Base-by-base conservation (phyloP, 176 grass and related monocot genomes). In the Carex parvula region DNA sequence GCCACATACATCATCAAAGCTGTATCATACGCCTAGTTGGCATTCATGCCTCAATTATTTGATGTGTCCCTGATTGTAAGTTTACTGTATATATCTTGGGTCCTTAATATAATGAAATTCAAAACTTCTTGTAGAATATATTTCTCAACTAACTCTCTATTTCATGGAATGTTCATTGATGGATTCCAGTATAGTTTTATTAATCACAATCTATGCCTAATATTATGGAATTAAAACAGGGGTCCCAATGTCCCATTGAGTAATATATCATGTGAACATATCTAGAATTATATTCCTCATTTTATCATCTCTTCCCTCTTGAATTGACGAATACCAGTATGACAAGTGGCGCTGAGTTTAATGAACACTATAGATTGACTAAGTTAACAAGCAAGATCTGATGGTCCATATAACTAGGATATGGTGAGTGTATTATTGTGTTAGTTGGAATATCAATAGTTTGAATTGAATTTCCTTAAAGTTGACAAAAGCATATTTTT, bases 11-110 rank as follows among this genome's bases (percentile, higher is more conserved):
- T 54, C 71, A 75, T 5, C 3, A 24, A 54, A 29, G 30, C 6
- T 75, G 71, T 75, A 52, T 13, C 46, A 75, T 57, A 73, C n/a
- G 2, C 13, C 42, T 46, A 44, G 5, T 24, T 21, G 42, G 16
- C 37, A 4, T 24, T 32, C 73, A 78, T 55, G 5, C 52, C 48
- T 78, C 73, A 57, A 78, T 78, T 78, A 78, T 78, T 78, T 78
- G 52, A 78, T 78, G 50, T 16, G 24, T 54, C 8, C 70, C n/a
- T 74, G 44, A 74, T 26, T 53, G 70, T 78, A 14, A 48, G 20
- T 54, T 75, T 52, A 75, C 46, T 56, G 21, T 22, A 50, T 55
- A 18, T 77, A 21, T 30, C 21, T 11, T 70, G 17, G 35, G 16
- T 42, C 33, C 9, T 46, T 9, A 46, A 30, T n/a, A 71, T 20